Percentiles rank a stretch among this genome's conserved stretches.
phyloP scores from a whole-genome alignment of 768 basidiomycete species.

The Nevesoporus exiguus region DNA sequence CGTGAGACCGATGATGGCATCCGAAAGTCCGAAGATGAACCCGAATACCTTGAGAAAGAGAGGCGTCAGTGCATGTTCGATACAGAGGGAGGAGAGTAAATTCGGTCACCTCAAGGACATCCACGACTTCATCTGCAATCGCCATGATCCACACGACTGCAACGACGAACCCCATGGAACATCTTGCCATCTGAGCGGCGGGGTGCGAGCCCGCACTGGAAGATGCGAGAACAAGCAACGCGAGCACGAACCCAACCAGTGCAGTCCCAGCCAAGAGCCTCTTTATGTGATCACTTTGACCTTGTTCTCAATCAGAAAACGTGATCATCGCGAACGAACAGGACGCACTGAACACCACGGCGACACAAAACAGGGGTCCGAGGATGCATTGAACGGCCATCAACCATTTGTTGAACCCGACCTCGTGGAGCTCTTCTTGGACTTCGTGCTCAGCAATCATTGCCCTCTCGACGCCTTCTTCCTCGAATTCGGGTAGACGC shows the following conservation, averaged over 20 bases:
- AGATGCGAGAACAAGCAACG: slow-evolving; percentile 55
- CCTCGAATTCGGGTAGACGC: slow-evolving; percentile 66
- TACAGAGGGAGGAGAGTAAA: neutral
- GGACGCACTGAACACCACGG: slow-evolving; percentile 72
- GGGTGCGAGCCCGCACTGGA: slow-evolving; percentile 56
- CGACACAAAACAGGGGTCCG: slow-evolving; percentile 75
- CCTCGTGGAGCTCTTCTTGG: slow-evolving; percentile 63
- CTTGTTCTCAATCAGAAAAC: slow-evolving; percentile 4
- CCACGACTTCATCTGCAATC: slow-evolving; percentile 93
- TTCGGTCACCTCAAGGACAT: slow-evolving; percentile 71
- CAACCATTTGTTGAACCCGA: slow-evolving; percentile 75
- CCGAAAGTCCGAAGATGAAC: slow-evolving; percentile 90
- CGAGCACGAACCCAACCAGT: slow-evolving; percentile 52
- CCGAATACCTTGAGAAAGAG: slow-evolving; percentile 70
- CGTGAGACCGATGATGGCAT: slow-evolving; percentile 95
- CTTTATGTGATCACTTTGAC: slow-evolving; percentile 39
- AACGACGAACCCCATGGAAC: slow-evolving; percentile 87
- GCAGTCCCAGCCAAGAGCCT: slow-evolving; percentile 56
- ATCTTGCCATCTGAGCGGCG: slow-evolving; percentile 63
- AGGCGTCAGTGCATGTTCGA: neutral
- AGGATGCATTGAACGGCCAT: slow-evolving; percentile 79
- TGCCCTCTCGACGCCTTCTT: slow-evolving; percentile 66
- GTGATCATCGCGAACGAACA: neutral
- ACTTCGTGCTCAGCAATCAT: slow-evolving; percentile 74
- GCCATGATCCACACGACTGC: slow-evolving; percentile 98